Percentiles rank a stretch among this genome's conserved stretches.
Evolutionary conservation across 2,329 filamentous ascomycete species (phyloP).

Genomic region (Mariannaea elegans): DNA sequence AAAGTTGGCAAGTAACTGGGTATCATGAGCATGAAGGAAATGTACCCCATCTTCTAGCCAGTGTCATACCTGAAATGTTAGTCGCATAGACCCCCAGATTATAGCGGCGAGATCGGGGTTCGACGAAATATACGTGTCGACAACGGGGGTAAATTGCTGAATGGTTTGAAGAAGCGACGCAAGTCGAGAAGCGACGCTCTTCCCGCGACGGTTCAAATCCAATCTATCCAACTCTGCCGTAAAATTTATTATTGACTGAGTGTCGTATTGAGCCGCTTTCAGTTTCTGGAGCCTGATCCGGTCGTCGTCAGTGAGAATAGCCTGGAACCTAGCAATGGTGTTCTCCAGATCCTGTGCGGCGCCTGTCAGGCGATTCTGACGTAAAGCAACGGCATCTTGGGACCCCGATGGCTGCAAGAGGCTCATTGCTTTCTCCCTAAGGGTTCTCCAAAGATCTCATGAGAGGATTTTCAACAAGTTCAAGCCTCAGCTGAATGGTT

Average conservation of each 20-base stretch:
- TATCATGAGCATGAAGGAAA: background rate
- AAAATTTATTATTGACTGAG: conserved; percentile 25
- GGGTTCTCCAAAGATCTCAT: background rate
- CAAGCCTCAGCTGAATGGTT: too few species aligned
- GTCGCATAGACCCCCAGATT: conserved; percentile 20
- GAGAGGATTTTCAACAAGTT: background rate
- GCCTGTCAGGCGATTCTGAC: background rate
- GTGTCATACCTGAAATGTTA: conserved; percentile 21
- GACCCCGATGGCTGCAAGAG: background rate
- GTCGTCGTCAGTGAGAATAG: conserved; percentile 17
- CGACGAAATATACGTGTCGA: conserved; percentile 19
- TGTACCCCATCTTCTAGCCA: background rate
- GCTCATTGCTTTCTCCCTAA: background rate
- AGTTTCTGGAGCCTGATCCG: conserved; percentile 19
- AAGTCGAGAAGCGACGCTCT: conserved; percentile 21
- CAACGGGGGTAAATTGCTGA: conserved; percentile 20
- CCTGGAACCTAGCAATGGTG: conserved; percentile 19
- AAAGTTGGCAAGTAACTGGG: conserved; percentile 30
- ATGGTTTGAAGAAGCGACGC: conserved; percentile 26
- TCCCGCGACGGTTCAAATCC: conserved; percentile 14
- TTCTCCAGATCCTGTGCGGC: background rate
- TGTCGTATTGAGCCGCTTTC: conserved; percentile 9
- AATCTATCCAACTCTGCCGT: conserved; percentile 20
- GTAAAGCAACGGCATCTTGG: background rate
- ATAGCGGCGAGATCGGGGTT: conserved; percentile 20